Percentiles rank a stretch among this genome's conserved stretches.
Evolutionary conservation across 73 alveolate genomes (phyloP).

Genomic region (Uronychia setigera): DNA sequence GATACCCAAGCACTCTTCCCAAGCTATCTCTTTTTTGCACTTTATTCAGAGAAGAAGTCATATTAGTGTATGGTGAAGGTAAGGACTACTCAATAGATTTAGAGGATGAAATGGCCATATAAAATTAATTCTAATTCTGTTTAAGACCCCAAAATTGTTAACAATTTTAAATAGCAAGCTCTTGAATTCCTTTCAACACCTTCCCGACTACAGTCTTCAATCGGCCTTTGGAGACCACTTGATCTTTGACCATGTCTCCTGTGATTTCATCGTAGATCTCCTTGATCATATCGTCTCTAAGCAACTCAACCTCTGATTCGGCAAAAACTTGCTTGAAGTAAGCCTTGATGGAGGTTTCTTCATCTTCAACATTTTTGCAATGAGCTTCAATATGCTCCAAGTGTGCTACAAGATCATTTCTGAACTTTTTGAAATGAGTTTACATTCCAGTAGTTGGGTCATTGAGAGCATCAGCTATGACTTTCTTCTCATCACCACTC

Average conservation of each 20-base stretch:
- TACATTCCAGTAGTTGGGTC: neutral
- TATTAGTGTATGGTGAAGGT: no score
- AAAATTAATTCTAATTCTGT: no score
- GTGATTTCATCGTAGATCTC: slow-evolving; percentile 1
- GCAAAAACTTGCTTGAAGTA: neutral
- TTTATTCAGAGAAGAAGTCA: neutral
- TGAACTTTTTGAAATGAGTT: neutral
- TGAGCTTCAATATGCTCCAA: neutral
- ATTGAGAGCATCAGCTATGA: neutral
- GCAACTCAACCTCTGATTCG: neutral
- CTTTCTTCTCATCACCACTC: neutral
- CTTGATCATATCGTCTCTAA: neutral
- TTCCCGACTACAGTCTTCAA: neutral
- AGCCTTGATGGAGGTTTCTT: neutral
- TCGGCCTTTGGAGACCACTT: neutral
- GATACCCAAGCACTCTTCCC: neutral
- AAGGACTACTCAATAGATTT: no score
- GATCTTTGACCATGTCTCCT: neutral
- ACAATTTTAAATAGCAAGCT: neutral
- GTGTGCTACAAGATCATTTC: neutral
- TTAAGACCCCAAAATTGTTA: no score
- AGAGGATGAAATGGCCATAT: no score
- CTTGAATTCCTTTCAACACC: neutral
- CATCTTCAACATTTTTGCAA: neutral
- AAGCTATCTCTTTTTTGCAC: neutral